A percentile compares a stretch with the other conserved stretches of the same genome.
Evolutionary conservation across 2,329 filamentous ascomycete species (phyloP).

Genomic region (Paecilomyces dactylethromorphus): DNA sequence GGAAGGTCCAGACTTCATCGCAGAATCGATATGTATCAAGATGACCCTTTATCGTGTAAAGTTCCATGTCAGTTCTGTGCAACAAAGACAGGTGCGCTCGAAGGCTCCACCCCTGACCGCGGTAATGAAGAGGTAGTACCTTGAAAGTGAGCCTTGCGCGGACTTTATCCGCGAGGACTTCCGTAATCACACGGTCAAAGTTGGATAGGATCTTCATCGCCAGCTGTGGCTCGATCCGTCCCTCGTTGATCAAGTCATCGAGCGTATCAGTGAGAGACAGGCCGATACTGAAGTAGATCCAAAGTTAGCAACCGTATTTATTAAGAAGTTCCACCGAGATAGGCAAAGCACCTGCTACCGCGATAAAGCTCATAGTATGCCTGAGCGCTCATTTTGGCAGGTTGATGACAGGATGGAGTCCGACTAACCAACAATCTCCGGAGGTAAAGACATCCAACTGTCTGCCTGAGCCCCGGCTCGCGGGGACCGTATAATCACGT

Average conservation of each 20-base stretch:
- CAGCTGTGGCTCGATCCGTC: constrained; percentile 93
- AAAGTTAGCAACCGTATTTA: constrained; percentile 10
- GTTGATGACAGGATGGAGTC: constrained; percentile 4
- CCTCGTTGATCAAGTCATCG: constrained; percentile 89
- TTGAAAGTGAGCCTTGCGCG: constrained; percentile 91
- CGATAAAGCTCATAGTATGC: constrained; percentile 92
- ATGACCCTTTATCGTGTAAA: constrained; percentile 60
- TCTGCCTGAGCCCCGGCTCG: background rate
- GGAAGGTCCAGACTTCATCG: constrained; percentile 98
- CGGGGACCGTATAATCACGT: background rate
- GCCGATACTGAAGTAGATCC: constrained; percentile 63
- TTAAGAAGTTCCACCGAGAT: background rate
- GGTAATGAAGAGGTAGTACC: constrained; percentile 46
- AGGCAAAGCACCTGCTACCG: constrained; percentile 74
- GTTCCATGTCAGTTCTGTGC: constrained; percentile 9
- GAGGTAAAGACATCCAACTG: constrained; percentile 2
- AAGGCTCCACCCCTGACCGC: background rate
- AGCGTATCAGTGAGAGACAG: constrained; percentile 91
- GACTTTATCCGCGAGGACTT: constrained; percentile 85
- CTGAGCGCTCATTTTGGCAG: constrained; percentile 42
- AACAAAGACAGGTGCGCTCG: background rate
- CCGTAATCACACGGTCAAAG: constrained; percentile 89
- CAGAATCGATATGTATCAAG: constrained; percentile 98
- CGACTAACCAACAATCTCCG: background rate
- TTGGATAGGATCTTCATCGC: constrained; percentile 97